Base-by-base conservation (phyloP, 805 yeast genomes). In the Pichia heedii region DNA sequence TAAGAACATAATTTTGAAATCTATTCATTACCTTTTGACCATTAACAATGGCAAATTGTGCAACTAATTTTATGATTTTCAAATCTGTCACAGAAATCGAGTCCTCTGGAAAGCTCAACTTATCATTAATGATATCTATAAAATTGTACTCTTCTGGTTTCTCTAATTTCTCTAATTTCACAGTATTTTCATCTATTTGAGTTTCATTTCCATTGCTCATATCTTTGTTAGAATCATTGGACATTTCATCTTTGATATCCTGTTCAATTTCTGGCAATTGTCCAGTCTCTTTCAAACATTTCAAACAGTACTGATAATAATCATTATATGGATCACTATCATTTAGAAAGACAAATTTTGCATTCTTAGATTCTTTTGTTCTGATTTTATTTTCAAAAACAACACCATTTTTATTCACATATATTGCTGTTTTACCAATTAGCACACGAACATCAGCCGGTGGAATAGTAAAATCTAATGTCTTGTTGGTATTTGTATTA, bases 361-460 rank as follows among this genome's bases (percentile, higher is more conserved):
- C 67, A 40, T 70, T 70, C 6, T 63, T 57, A 15, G 65, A 58
- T 49, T 79, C 78, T 32, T 63, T 66, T 32, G 61, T 62, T 16
- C 63, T 62, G 44, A 85, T 70, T 40, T 82, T 65, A 10, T 66
- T 65, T 53, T 81, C 93, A 61, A 86, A 84, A 2, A 73, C 65
- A 1, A 58, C 53, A 0, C 95, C 96, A 54, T 85, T 83, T 48
- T 82, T 68, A 24, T 63, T 51, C 6, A 88, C 86, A 54, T 81
- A 85, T 4, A 67, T 74, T 0, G 81, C 87, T 0, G 95, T 84
- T 54, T 81, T 84, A 40, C 75, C 79, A 18, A 89, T 80, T 18
- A 75, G 70, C 15, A 69, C 70, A 48, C 66, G 62, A 6, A 71
- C 52, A 12, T 70, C 69, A 9, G 66, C 72, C 3, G 84, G 80